Percentiles rank a stretch among this genome's conserved stretches.
Evolutionary conservation across 208 protist genomes (phyloP).

Genomic region (Entamoeba invadens): DNA sequence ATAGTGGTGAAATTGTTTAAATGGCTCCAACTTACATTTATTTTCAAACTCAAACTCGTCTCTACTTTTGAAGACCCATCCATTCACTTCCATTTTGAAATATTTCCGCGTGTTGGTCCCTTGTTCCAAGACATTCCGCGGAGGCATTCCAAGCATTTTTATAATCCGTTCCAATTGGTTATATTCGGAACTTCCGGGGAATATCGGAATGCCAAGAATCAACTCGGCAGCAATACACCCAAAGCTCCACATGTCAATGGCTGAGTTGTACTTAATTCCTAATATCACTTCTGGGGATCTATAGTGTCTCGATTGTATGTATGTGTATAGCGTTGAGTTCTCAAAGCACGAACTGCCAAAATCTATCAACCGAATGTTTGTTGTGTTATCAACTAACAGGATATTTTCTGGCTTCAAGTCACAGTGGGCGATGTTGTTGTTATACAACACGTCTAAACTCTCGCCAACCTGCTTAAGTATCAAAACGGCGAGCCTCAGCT

Average conservation of each 20-base stretch:
- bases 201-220: slow-evolving; percentile 62
- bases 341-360: slow-evolving; percentile 48
- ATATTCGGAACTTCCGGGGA: slow-evolving; percentile 49
- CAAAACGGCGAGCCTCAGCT: slow-evolving; percentile 35
- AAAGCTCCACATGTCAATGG: slow-evolving; percentile 93
- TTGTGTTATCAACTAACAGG: slow-evolving; percentile 32
- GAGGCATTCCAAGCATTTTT: not conserved
- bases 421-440: slow-evolving; percentile 37
- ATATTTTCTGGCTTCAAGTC: slow-evolving; percentile 60
- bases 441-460: not conserved
- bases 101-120: not conserved
- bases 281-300: slow-evolving; percentile 77
- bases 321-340: slow-evolving; percentile 57
- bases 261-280: slow-evolving; percentile 60
- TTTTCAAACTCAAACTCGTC: not conserved
- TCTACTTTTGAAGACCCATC: not conserved
- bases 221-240: slow-evolving; percentile 88
- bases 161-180: not conserved
- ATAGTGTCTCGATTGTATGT: slow-evolving; percentile 78
- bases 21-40: not conserved
- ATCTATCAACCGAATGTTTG: not conserved
- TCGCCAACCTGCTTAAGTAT: slow-evolving; percentile 28
- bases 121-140: not conserved
- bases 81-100: not conserved
- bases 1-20: not conserved